phyloP scores from a whole-genome alignment of 441 rosid species.

The Rhodomyrtus psidioides region DNA sequence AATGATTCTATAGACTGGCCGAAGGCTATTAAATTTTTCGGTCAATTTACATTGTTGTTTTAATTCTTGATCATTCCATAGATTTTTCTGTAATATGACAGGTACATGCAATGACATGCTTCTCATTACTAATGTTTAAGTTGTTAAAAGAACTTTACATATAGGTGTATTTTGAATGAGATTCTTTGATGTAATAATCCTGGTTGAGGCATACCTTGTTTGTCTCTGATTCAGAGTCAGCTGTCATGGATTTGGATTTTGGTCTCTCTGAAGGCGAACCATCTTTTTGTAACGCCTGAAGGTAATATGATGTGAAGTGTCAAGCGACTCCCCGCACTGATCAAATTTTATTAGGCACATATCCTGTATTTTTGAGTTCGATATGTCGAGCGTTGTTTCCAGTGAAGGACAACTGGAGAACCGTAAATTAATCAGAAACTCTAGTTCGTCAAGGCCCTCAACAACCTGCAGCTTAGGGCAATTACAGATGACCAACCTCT shows the following conservation, averaged over 20 bases:
- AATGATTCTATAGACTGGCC: too few relatives aligned
- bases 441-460: not conserved
- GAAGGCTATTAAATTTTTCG: too few relatives aligned
- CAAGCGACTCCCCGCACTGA: not conserved
- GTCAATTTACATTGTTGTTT: too few relatives aligned
- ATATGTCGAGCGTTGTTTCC: not conserved
- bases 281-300: not conserved
- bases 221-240: not conserved
- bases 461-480: not conserved
- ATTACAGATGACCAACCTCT: accelerated
- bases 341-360: accelerated
- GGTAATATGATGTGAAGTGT: not conserved
- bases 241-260: not conserved
- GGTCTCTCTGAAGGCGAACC: not conserved
- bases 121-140: too few relatives aligned
- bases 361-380: not conserved
- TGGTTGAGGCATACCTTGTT: not conserved
- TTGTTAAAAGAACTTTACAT: too few relatives aligned
- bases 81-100: too few relatives aligned
- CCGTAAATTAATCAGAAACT: accelerated
- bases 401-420: accelerated
- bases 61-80: too few relatives aligned
- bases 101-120: too few relatives aligned
- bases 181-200: not conserved
- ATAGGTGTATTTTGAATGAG: not conserved